Percentiles rank a stretch among this genome's conserved stretches.
These are phyloP conservation scores for Vitis vinifera DNA, from an alignment of 164 flowering plant genomes.

Conservation along the genomic window DNA sequence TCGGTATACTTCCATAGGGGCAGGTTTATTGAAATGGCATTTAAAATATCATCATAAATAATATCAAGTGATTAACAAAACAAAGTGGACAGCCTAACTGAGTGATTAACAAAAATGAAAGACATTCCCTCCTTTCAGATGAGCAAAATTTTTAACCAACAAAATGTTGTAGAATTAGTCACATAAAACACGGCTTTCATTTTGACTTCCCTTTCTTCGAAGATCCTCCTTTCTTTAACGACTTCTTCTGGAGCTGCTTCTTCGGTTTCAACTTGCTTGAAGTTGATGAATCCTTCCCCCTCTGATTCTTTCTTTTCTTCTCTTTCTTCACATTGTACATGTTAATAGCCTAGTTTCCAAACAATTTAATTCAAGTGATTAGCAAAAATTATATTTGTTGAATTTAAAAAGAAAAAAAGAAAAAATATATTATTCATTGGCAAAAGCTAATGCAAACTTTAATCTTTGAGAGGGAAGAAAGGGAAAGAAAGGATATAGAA, in stretches of 20 bases:
- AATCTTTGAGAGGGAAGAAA: background rate
- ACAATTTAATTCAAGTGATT: background rate
- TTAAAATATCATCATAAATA: too few species aligned
- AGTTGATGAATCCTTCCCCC: conserved; percentile 36
- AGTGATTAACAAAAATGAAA: too few species aligned
- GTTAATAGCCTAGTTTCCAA: conserved; percentile 57
- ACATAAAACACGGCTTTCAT: background rate
- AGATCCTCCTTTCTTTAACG: conserved; percentile 27
- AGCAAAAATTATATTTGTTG: background rate
- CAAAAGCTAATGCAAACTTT: background rate
- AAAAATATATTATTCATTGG: too few species aligned
- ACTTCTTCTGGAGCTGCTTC: conserved; percentile 42
- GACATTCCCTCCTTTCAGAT: too few species aligned
- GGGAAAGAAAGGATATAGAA: too few species aligned
- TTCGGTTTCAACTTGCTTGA: conserved; percentile 62
- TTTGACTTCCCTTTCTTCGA: conserved; percentile 29
- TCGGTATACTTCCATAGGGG: too few species aligned
- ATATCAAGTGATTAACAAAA: too few species aligned
- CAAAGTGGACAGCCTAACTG: too few species aligned
- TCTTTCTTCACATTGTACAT: conserved; percentile 61
- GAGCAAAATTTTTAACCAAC: too few species aligned
- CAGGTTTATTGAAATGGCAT: too few species aligned
- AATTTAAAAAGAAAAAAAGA: too few species aligned
- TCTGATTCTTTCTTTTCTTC: conserved; percentile 39
- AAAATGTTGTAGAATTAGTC: too few species aligned